These are phyloP conservation scores for Hsuehochloa calcarea DNA, from an alignment of 176 grass and related monocot genomes.

Conservation along the genomic window DNA sequence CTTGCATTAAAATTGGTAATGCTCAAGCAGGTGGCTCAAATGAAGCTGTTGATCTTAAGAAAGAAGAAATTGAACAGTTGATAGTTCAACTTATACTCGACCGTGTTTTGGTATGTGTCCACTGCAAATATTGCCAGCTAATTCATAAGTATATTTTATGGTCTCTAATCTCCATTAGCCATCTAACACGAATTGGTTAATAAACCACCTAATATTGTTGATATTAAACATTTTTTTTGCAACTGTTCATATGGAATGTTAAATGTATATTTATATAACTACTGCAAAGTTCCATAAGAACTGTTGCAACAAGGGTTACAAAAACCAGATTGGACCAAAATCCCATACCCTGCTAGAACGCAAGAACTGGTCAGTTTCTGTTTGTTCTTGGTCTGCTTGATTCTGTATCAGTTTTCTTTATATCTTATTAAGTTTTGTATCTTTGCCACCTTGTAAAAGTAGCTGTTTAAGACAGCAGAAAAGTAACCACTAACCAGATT, in stretches of 20 bases:
- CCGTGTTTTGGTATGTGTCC: constrained; percentile 69
- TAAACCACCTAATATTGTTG: not conserved
- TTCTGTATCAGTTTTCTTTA: not conserved
- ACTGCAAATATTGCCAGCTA: not conserved
- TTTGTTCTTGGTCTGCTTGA: constrained; percentile 2
- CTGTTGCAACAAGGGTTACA: not conserved
- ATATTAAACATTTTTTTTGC: not conserved
- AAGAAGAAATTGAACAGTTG: constrained; percentile 82
- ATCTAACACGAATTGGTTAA: not conserved
- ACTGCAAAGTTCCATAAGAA: not conserved
- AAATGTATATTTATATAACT: constrained; percentile 1
- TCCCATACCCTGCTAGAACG: not conserved
- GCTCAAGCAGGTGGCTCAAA: constrained; percentile 52
- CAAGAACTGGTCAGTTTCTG: not conserved
- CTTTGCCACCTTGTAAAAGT: not conserved
- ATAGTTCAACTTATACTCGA: constrained; percentile 82
- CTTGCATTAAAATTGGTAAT: constrained; percentile 26
- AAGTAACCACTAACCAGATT: not conserved
- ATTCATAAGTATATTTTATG: not conserved
- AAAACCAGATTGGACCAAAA: not conserved
- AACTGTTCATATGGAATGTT: not conserved
- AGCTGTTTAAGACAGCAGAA: not conserved
- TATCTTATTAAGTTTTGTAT: constrained; percentile 3
- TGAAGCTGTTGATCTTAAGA: constrained; percentile 64
- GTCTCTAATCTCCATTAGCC: not conserved